phyloP scores from a whole-genome alignment of 768 basidiomycete species.

The Lanmaoa rubissima region DNA sequence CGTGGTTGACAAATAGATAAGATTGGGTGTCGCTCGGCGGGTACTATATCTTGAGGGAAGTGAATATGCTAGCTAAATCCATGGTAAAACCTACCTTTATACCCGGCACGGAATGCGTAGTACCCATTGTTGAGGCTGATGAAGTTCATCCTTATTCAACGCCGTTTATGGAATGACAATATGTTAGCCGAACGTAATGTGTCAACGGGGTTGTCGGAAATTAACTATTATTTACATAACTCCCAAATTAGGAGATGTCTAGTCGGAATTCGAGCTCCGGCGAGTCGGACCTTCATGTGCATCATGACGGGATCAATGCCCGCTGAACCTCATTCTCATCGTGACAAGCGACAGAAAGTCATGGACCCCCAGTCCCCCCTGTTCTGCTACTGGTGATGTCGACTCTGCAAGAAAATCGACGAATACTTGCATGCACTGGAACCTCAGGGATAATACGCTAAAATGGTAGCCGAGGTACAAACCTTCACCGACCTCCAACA shows the following conservation, averaged over 20 bases:
- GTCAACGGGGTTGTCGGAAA: not conserved
- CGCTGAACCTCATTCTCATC: no score
- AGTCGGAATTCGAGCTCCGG: no score
- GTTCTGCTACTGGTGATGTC: no score
- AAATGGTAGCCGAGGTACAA: no score
- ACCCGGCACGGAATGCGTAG: not conserved
- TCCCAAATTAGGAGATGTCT: not conserved
- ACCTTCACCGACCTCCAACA: no score
- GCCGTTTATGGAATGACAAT: constrained; percentile 1
- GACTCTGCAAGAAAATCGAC: no score
- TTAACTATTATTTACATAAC: not conserved
- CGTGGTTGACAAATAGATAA: not conserved
- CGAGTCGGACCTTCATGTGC: no score
- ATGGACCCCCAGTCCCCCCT: no score
- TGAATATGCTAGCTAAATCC: not conserved
- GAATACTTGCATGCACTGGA: no score
- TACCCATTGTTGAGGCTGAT: not conserved
- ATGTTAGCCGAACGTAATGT: not conserved
- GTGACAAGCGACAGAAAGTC: not conserved
- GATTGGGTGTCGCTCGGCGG: not conserved
- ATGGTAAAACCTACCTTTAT: not conserved
- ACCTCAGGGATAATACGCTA: no score
- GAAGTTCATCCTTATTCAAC: constrained; percentile 1
- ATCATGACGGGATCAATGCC: no score
- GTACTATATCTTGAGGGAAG: not conserved